Evolutionary conservation across 768 basidiomycete species (phyloP).

Genomic region (Boletus insuetus): DNA sequence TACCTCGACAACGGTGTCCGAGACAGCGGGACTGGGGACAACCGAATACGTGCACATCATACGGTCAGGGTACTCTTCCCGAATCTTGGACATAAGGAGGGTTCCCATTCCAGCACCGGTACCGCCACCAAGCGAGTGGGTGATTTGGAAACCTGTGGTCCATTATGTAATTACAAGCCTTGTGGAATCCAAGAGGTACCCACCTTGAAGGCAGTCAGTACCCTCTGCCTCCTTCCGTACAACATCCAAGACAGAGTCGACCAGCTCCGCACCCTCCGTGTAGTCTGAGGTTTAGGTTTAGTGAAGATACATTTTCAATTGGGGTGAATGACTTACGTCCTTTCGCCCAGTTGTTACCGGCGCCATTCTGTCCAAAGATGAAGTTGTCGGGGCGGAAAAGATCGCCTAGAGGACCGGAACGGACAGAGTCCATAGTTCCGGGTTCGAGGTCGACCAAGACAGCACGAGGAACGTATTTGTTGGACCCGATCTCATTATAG

Average conservation of each 20-base stretch:
- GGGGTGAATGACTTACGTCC: constrained; percentile 67
- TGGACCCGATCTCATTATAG: constrained; percentile 93
- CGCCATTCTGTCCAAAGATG: constrained; percentile 96
- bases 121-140: constrained; percentile 97
- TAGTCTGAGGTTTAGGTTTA: constrained; percentile 45
- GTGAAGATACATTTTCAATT: not conserved
- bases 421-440: constrained; percentile 92
- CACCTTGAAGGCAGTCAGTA: constrained; percentile 94
- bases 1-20: constrained; percentile 97
- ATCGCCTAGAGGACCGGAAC: constrained; percentile 83
- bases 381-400: constrained; percentile 99
- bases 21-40: constrained; percentile 95
- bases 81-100: constrained; percentile 96
- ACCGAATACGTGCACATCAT: constrained; percentile 99
- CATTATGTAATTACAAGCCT: constrained; percentile 3
- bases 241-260: constrained; percentile 96
- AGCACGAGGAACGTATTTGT: constrained; percentile 98
- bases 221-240: constrained; percentile 99
- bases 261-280: constrained; percentile 96
- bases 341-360: constrained; percentile 99
- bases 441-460: constrained; percentile 98
- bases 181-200: constrained; percentile 20
- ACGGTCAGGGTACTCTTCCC: constrained; percentile 97
- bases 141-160: constrained; percentile 89
- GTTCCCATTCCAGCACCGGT: constrained; percentile 99